Evolutionary conservation across 345 rosid species (phyloP), one percentile per base, ranked within the genome.

Genomic region (Gossypium ekmanianum): DNA sequence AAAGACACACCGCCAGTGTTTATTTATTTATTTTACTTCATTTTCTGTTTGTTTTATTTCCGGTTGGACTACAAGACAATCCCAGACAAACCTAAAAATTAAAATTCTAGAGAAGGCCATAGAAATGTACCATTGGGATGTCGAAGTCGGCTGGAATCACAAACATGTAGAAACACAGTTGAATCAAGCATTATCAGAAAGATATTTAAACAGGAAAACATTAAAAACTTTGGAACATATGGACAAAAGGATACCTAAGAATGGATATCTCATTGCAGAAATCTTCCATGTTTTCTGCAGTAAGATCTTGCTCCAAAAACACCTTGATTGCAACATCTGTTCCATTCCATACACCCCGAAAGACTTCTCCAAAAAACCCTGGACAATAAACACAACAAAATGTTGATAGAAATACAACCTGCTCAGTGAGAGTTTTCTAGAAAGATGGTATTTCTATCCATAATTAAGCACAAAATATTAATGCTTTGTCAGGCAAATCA

Each of bases 281-380:
- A 34, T 62, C 67, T 62, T 62, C 67, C 67, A 62, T 62, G 43
- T 62, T 62, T 62, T 62, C 61, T 51, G 90, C 89, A 67, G 97
- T 96, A 62, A 96, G 86, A 87, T 96, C 97, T 81, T 96, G 98
- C 88, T 93, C 98, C 76, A 96, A 85, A 78, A 96, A 92, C 80
- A 90, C 90, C 88, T 96, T 96, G 83, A 92, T 91, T 39, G 99
- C 99, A 13, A 96, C 98, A 44, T 96, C 97, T 50, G 98, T 96
- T 77, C 99, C 99, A 76, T 92, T 96, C 99, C 99, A 96, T 65
- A 90, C 63, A 52, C 98, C 98, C 67, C 95, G 97, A 73, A 96
- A 96, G 56, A 96, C 99, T 88, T 96, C 97, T 50, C 99, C 99
- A 1, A 93, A 96, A 80, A 89, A 93, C 64, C 99, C 99, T 93